phyloP scores from a whole-genome alignment of 306 rosid genomes.

The Cyamopsis tetragonoloba region DNA sequence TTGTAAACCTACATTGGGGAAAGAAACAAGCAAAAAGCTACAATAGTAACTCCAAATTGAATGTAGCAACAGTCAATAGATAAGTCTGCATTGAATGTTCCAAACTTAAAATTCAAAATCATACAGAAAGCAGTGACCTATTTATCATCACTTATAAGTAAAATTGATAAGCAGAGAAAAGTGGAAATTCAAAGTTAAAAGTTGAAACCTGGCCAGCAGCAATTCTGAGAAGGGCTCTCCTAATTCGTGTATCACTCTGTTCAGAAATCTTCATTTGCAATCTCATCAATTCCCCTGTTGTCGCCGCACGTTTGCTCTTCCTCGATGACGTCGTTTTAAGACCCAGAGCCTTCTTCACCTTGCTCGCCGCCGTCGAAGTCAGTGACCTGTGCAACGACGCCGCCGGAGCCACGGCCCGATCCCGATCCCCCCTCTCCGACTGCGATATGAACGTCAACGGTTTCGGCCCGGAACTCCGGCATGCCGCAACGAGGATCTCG shows the following conservation, averaged over 20 bases:
- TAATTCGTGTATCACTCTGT: conserved; percentile 71
- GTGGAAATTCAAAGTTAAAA: background rate
- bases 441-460: conserved; percentile 78
- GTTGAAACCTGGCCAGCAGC: conserved; percentile 83
- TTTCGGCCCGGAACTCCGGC: conserved; percentile 76
- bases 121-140: background rate
- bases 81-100: background rate
- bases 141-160: background rate
- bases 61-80: background rate
- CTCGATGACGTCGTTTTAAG: conserved; percentile 57
- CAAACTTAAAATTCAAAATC: background rate
- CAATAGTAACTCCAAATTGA: background rate
- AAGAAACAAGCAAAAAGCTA: background rate
- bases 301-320: conserved; percentile 48
- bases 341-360: conserved; percentile 84
- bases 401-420: conserved; percentile 24
- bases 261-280: conserved; percentile 86
- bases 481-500: conserved; percentile 77
- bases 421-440: conserved; percentile 62
- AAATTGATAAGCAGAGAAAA: no score
- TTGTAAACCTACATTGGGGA: background rate
- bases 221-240: conserved; percentile 74
- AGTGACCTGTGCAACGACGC: conserved; percentile 71
- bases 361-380: conserved; percentile 81
- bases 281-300: conserved; percentile 80